Percentiles rank a stretch among this genome's conserved stretches.
Evolutionary conservation across 208 protist species (phyloP).

Genomic region (Entamoeba dispar): DNA sequence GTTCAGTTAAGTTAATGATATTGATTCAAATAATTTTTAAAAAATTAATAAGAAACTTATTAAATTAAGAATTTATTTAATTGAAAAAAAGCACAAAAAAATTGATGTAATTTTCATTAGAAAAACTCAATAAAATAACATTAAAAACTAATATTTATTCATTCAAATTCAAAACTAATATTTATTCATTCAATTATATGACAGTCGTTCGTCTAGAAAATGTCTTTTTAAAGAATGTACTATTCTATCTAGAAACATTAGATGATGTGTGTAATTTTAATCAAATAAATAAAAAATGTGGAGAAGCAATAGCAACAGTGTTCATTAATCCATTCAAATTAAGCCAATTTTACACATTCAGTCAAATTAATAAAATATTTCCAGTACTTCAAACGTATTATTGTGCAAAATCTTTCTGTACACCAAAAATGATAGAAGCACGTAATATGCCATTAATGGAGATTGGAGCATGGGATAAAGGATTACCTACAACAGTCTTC

Average conservation of each 20-base stretch:
- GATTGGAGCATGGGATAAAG: background rate
- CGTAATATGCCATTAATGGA: background rate
- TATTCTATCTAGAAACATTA: background rate
- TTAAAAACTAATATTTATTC: no score
- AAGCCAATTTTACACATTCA: background rate
- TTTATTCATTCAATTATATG: background rate
- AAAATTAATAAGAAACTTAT: no score
- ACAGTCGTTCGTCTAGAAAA: background rate
- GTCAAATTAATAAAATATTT: background rate
- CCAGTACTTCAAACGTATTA: background rate
- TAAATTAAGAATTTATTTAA: no score
- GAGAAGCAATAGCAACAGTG: background rate
- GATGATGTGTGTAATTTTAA: background rate
- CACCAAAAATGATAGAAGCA: background rate
- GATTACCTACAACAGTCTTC: background rate
- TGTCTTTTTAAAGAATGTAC: background rate
- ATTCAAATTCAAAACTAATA: no score
- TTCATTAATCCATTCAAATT: background rate
- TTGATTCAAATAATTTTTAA: no score
- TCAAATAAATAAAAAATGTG: background rate
- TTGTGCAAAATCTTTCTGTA: background rate
- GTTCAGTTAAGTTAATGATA: no score
- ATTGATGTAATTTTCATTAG: no score
- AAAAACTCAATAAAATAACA: no score
- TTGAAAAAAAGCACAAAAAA: no score